Percentiles rank a stretch among this genome's conserved stretches.
Conservation (phyloP, 192 early-diverging fungal genomes). For the Linnemannia elongata region DNA sequence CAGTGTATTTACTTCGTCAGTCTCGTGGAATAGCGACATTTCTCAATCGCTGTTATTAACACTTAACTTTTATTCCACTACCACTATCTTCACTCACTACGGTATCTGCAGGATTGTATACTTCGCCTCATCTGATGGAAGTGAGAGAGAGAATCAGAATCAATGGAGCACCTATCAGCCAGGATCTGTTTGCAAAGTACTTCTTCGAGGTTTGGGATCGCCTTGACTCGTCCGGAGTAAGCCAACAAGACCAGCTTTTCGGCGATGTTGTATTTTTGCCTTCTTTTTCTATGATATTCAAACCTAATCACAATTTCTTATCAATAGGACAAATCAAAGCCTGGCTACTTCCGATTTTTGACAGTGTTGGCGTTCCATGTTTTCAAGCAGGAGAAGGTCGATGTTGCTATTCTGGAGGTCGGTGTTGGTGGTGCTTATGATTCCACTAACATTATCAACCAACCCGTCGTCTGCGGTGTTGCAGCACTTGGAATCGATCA, state of each 20-base stretch:
- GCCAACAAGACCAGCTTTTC: background rate
- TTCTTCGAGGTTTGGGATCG: conserved; percentile 90
- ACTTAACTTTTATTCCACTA: background rate
- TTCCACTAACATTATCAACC: conserved; percentile 82
- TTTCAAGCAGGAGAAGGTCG: conserved; percentile 87
- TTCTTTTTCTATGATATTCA: background rate
- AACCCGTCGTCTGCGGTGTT: conserved; percentile 84
- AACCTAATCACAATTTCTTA: background rate
- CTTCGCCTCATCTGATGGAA: conserved; percentile 93
- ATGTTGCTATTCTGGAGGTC: conserved; percentile 86
- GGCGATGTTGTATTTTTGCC: background rate
- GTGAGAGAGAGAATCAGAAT: conserved; percentile 96
- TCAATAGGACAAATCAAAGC: conserved; percentile 66
- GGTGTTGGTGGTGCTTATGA: conserved; percentile 91
- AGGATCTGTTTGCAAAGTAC: conserved; percentile 76
- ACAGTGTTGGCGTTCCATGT: conserved; percentile 92
- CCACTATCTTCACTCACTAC: background rate
- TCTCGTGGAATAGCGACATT: background rate
- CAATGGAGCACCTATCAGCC: conserved; percentile 84
- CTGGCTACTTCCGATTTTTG: conserved; percentile 93
- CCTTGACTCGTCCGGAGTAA: conserved; percentile 65
- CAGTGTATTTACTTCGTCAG: background rate
- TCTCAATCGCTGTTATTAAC: background rate
- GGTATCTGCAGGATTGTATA: conserved; percentile 81
- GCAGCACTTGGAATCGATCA: conserved; percentile 88